Conservation (phyloP, 1,284 basidiomycete species). For the Tilletia horrida region DNA sequence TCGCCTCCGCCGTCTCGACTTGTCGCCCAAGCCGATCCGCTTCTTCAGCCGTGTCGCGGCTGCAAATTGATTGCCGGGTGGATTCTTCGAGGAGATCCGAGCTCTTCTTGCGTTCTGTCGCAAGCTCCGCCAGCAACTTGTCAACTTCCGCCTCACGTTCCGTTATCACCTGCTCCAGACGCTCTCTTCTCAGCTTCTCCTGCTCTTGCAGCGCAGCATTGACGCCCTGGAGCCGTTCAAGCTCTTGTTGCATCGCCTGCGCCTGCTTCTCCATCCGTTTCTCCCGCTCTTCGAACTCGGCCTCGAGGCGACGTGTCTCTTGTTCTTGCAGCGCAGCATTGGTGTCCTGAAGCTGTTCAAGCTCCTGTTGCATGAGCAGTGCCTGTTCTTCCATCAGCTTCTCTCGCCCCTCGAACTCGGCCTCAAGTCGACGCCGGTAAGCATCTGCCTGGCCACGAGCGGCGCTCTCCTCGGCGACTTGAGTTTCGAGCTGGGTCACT, state of each 20-base stretch:
- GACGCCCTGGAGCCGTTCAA: not conserved
- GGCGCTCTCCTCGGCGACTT: conserved; percentile 10
- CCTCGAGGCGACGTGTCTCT: not conserved
- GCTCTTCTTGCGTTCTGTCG: not conserved
- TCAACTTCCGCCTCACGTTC: not conserved
- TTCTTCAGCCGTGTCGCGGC: not conserved
- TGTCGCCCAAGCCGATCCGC: not conserved
- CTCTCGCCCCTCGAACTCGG: not conserved
- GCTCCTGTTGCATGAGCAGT: not conserved
- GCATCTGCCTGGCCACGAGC: conserved; percentile 3
- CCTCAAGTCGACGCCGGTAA: conserved; percentile 10
- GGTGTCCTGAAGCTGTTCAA: not conserved
- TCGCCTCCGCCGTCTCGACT: not conserved
- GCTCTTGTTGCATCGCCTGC: not conserved
- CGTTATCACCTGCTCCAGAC: not conserved
- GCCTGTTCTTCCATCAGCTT: not conserved
- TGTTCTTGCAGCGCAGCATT: not conserved
- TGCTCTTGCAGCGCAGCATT: not conserved
- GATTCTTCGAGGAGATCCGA: not conserved
- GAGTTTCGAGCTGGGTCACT: not conserved
- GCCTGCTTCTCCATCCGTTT: not conserved
- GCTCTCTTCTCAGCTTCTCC: not conserved
- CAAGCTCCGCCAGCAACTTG: not conserved
- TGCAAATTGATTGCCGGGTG: not conserved
- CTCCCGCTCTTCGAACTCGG: not conserved